Evolutionary conservation across 2,329 filamentous ascomycete genomes (phyloP).

Genomic region (Colletotrichum euphorbiae): DNA sequence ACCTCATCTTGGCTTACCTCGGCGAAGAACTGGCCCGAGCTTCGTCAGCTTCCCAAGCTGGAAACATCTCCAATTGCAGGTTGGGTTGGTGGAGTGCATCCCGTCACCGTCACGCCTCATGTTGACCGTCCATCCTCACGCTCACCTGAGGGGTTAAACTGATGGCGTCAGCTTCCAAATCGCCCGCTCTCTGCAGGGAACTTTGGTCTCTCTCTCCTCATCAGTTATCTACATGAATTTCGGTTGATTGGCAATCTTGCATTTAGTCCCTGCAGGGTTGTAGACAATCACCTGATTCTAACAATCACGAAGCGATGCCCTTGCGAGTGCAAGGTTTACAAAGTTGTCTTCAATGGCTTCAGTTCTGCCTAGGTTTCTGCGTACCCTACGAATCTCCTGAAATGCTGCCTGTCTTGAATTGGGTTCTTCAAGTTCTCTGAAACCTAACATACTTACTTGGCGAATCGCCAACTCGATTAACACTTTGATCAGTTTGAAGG

Average conservation of each 20-base stretch:
- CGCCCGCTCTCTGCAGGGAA: neutral
- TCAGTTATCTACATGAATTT: neutral
- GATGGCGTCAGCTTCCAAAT: conserved; percentile 14
- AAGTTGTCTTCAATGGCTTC: too few species aligned
- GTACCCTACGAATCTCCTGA: too few species aligned
- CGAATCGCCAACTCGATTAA: too few species aligned
- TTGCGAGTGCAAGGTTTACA: neutral
- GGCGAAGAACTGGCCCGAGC: neutral
- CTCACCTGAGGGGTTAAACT: neutral
- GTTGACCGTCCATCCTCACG: conserved; percentile 1
- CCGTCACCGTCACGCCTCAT: conserved; percentile 1
- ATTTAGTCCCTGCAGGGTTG: neutral
- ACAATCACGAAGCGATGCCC: neutral
- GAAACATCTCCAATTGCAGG: neutral
- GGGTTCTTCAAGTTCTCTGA: too few species aligned
- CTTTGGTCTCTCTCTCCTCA: neutral
- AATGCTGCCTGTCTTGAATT: too few species aligned
- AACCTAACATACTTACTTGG: too few species aligned
- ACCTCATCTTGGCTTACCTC: neutral
- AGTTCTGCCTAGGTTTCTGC: too few species aligned
- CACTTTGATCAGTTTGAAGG: conserved; percentile 4
- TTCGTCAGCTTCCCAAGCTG: neutral
- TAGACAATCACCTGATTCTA: neutral
- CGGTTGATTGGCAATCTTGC: conserved; percentile 1
- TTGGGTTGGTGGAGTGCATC: neutral